Evolutionary conservation across 768 basidiomycete genomes (phyloP), one percentile per base, ranked within the genome.

Genomic region (Termitomyces sp.): DNA sequence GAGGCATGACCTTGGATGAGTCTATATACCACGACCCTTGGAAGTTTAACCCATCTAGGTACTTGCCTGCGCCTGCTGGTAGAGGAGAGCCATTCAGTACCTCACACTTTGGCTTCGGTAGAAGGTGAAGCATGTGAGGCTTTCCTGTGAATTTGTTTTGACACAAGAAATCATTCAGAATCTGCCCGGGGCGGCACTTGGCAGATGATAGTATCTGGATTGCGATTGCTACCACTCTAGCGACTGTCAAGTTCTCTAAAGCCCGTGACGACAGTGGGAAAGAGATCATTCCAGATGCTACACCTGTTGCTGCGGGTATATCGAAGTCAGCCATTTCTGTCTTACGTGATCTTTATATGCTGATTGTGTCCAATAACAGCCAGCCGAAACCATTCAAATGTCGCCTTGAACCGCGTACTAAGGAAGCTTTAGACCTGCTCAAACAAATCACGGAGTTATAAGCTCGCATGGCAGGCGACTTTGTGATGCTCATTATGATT

Each of bases 131-230:
- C 12, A 7, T 18, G 39, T 37, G 37, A 37, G 15, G 13, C 8
- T 27, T 41, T 47, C 22, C 30, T 31, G 24, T 30, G 4, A 34
- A 24, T 48, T 18, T n/a, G 12, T n/a, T 34, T 13, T 58, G 9
- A 41, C 30, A 20, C n/a, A 6, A 42, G n/a, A 7, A 3, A 24
- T 20, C 27, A 22, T 30, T 30, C 36, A 66, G 65, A 47, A 52
- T 69, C 11, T 77, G 76, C 52, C 72, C 76, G 18, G 80, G 78
- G 6, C 63, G 69, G 30, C 56, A 75, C 46, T 62, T 81, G 39
- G 80, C 77, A 6, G 76, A 79, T 27, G 68, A 73, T 5, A 76
- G 73, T 22, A 16, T 77, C 20, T 72, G 71, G 65, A 64, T 66
- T 42, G 60, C 51, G 20, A 57, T 66, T 24, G 63, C 63, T 18